phyloP scores from a whole-genome alignment of 2,329 filamentous ascomycete species.

The Aspergillus sp. region DNA sequence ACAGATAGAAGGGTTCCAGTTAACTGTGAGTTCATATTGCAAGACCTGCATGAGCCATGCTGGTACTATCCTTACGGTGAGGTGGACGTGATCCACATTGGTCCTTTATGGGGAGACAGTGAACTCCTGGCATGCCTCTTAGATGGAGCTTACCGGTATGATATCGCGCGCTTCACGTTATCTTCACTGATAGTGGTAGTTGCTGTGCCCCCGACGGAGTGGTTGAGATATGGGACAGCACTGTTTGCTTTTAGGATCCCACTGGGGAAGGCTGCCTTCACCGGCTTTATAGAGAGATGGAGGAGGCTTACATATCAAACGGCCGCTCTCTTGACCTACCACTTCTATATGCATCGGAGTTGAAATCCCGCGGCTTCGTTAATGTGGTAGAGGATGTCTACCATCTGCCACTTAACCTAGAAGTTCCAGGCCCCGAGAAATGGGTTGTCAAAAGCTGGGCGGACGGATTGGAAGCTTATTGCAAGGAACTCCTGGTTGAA shows the following conservation, averaged over 20 bases:
- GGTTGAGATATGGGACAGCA: not conserved
- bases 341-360: not conserved
- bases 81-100: constrained; percentile 1
- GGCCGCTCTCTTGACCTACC: constrained; percentile 1
- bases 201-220: constrained; percentile 1
- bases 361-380: not conserved
- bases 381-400: constrained; percentile 1
- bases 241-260: not conserved
- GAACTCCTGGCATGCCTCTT: not conserved
- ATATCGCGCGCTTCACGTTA: not conserved
- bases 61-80: not conserved
- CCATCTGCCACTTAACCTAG: not conserved
- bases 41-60: not conserved
- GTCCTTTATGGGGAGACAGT: not conserved
- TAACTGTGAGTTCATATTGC: not conserved
- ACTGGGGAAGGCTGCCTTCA: not conserved
- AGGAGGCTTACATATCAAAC: not conserved
- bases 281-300: not conserved
- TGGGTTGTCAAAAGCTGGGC: not conserved
- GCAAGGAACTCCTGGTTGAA: not conserved
- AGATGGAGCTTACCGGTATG: not conserved
- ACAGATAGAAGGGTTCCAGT: not conserved
- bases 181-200: not conserved
- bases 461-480: constrained; percentile 4
- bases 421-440: not conserved